These are phyloP conservation scores for Fraxinus sp. DNA, from an alignment of 305 asterid genomes.

Conservation along the genomic window DNA sequence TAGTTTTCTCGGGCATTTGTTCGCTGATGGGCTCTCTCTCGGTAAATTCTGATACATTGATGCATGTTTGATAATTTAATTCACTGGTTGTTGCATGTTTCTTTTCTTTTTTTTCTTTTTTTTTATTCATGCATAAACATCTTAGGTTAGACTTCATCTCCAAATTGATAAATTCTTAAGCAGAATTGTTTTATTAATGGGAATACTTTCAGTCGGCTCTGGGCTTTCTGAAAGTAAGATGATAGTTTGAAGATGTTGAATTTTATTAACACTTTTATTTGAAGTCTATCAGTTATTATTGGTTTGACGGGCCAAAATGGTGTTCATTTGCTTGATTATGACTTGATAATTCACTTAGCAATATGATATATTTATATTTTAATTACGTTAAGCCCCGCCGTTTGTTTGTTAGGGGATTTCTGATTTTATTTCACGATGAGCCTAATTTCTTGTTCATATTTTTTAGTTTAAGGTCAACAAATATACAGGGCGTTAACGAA, in stretches of 20 bases:
- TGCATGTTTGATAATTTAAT: neutral
- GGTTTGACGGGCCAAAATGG: neutral
- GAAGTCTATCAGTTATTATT: neutral
- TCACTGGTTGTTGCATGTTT: neutral
- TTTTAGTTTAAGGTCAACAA: neutral
- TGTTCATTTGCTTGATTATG: neutral
- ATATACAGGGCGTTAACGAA: neutral
- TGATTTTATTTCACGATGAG: neutral
- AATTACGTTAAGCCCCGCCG: neutral
- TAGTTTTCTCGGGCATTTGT: conserved; percentile 81
- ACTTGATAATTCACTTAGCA: neutral
- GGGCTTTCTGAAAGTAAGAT: neutral
- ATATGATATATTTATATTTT: neutral
- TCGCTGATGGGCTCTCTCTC: conserved; percentile 93
- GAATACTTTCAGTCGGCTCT: neutral
- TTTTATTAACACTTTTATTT: neutral
- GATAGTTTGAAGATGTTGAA: neutral
- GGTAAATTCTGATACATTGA: conserved; percentile 42
- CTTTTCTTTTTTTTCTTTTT: neutral
- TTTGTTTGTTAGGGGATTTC: neutral
- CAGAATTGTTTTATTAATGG: neutral
- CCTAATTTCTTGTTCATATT: neutral
- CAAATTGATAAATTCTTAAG: neutral
- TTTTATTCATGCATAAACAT: neutral
- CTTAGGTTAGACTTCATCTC: neutral